Evolutionary conservation across 148 eudicot genomes (phyloP).

Genomic region (Cornus florida): DNA sequence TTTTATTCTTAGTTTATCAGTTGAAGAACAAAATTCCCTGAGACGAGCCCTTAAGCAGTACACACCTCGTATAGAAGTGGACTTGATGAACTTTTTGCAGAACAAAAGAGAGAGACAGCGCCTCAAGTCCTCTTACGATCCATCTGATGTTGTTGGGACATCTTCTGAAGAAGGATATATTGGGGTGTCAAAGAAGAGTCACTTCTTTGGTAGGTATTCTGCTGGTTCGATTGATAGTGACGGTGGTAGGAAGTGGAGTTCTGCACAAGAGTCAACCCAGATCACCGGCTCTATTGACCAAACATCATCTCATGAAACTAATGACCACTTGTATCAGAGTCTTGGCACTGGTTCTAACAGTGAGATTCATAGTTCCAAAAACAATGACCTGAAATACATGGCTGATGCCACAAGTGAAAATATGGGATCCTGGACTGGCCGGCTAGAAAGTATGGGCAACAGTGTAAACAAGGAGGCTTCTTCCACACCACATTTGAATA

Average conservation of each 20-base stretch:
- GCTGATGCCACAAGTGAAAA: conserved; percentile 35
- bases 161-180: conserved; percentile 89
- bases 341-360: conserved; percentile 42
- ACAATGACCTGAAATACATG: conserved; percentile 44
- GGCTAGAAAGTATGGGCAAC: conserved; percentile 37
- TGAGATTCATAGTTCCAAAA: conserved; percentile 45
- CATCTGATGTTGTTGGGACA: conserved; percentile 76
- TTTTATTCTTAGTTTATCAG: conserved; percentile 82
- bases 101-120: conserved; percentile 89
- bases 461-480: conserved; percentile 34
- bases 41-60: conserved; percentile 93
- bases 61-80: conserved; percentile 98
- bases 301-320: conserved; percentile 52
- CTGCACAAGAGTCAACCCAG: conserved; percentile 55
- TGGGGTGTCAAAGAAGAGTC: conserved; percentile 69
- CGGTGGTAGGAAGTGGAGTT: conserved; percentile 79
- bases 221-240: conserved; percentile 75
- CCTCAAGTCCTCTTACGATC: conserved; percentile 77
- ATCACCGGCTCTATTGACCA: conserved; percentile 41
- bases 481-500: conserved; percentile 50
- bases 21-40: conserved; percentile 92
- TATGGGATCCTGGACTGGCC: conserved; percentile 40
- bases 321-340: conserved; percentile 40
- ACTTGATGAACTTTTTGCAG: conserved; percentile 89
- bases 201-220: conserved; percentile 69